Evolutionary conservation across 1,284 basidiomycete species (phyloP).

Genomic region (Mixia osmundae): DNA sequence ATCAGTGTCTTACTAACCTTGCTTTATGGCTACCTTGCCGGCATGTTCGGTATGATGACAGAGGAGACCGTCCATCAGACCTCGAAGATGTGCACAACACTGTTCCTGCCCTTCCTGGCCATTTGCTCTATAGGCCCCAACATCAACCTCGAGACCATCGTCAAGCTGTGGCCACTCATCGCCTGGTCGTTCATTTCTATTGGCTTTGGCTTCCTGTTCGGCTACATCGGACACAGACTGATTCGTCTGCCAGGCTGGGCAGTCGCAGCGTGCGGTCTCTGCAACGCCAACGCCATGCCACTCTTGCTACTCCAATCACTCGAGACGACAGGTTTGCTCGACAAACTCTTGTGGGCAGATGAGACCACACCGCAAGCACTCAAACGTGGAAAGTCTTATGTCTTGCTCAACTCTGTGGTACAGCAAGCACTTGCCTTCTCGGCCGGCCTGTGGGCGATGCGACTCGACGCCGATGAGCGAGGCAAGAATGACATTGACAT

Average conservation of each 20-base stretch:
- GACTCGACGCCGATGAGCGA: slow-evolving; percentile 2
- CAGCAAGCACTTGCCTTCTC: slow-evolving; percentile 18
- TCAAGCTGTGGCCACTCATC: no score
- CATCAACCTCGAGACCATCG: no score
- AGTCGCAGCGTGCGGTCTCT: no score
- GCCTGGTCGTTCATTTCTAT: no score
- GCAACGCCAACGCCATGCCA: no score
- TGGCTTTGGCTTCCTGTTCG: no score
- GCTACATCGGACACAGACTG: no score
- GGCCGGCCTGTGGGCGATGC: no score
- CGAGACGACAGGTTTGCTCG: slow-evolving; percentile 18
- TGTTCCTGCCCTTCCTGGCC: slow-evolving; percentile 16
- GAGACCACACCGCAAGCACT: slow-evolving; percentile 15
- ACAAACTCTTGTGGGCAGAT: slow-evolving; percentile 14
- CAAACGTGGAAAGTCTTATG: slow-evolving; percentile 18
- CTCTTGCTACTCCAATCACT: slow-evolving; percentile 20
- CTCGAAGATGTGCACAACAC: slow-evolving; percentile 19
- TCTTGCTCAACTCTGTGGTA: slow-evolving; percentile 21
- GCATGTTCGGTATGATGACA: slow-evolving; percentile 13
- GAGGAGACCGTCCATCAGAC: slow-evolving; percentile 16
- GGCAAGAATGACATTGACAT: background rate
- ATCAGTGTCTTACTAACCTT: slow-evolving; percentile 21
- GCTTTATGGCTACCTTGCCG: slow-evolving; percentile 17
- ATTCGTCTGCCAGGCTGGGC: no score
- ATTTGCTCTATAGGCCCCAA: slow-evolving; percentile 3